Base-by-base conservation (phyloP, 371 early-diverging fungal genomes). In the Rhizopus delemar region DNA sequence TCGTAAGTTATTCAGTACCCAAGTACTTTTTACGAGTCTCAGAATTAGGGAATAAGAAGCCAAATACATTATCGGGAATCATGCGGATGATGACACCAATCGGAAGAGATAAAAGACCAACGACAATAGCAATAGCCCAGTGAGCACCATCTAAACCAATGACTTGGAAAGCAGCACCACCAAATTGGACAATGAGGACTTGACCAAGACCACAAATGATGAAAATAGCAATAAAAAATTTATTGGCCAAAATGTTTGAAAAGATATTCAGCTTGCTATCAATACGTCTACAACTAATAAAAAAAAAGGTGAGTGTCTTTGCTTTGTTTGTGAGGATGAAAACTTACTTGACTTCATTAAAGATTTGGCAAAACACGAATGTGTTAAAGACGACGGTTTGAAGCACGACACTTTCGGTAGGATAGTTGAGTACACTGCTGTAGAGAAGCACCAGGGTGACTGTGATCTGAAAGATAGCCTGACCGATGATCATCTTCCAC, bases 341-440 rank as follows among this genome's bases (percentile, higher is more conserved):
- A 8, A 64, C 64, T 59, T 64, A 64, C 64, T 88, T 88, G 75
- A 88, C 51, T 63, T 87, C 86, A 66, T 91, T 90, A 62, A 89
- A 91, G 35, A 93, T 80, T 61, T 91, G 93, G 46, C 90, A 68
- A 59, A 90, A 87, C 3, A 91, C 88, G 70, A 92, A 93, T 2
- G 90, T 81, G 60, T 89, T 92, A 68, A 91, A 92, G 0, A 91
- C 82, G 51, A 88, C 66, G 5, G 89, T 83, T 43, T 77, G 71
- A 8, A 89, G 68, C 8, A 75, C 66, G 12, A 51, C 63, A 43
- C 57, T 62, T 22, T 75, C 74, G 5, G 65, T 43, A 12, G 59
- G 46, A 33, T 57, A 56, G n/a, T 68, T 39, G 12, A 53, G 59
- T 15, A 62, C 65, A 35, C 80, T 79, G 32, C 60, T 66, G 52